Evolutionary conservation across 2,329 filamentous ascomycete species (phyloP).

Genomic region (Colletotrichum lupini): DNA sequence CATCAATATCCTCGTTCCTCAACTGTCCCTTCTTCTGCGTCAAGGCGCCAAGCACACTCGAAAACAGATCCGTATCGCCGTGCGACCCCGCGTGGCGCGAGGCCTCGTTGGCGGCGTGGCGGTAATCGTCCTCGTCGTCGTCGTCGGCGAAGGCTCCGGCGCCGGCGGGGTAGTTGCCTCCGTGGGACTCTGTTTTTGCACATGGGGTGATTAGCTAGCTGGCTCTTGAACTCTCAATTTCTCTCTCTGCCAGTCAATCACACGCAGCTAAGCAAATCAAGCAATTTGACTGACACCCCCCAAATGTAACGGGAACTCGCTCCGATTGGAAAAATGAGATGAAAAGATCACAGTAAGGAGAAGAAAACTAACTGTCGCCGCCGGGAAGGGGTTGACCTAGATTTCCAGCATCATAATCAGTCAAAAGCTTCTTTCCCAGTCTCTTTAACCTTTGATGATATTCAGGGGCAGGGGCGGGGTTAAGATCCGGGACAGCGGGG

Average conservation of each 20-base stretch:
- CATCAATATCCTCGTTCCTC: constrained; percentile 59
- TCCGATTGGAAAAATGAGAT: neutral
- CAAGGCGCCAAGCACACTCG: constrained; percentile 58
- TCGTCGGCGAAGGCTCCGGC: constrained; percentile 50
- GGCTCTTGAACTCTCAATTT: no score
- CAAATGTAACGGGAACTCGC: neutral
- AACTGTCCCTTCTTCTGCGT: constrained; percentile 61
- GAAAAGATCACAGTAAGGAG: neutral
- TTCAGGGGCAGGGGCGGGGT: constrained; percentile 17
- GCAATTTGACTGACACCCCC: neutral
- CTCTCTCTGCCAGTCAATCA: no score
- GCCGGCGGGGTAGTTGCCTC: constrained; percentile 45
- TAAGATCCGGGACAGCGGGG: constrained; percentile 25
- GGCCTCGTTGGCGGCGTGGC: constrained; percentile 60
- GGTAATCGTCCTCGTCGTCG: constrained; percentile 60
- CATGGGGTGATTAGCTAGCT: neutral
- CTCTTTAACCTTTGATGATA: neutral
- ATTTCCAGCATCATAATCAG: constrained; percentile 3
- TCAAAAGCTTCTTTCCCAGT: constrained; percentile 2
- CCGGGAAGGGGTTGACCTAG: constrained; percentile 34
- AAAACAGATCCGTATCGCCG: constrained; percentile 61
- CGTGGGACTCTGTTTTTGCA: constrained; percentile 44
- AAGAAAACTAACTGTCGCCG: constrained; percentile 43
- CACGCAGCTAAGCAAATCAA: neutral
- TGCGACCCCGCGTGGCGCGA: constrained; percentile 57